A percentile compares a stretch with the other conserved stretches of the same genome.
These are phyloP conservation scores for Hemisphaericaspora lyxosophila DNA, from an alignment of 1,139 yeast species.

Conservation along the genomic window DNA sequence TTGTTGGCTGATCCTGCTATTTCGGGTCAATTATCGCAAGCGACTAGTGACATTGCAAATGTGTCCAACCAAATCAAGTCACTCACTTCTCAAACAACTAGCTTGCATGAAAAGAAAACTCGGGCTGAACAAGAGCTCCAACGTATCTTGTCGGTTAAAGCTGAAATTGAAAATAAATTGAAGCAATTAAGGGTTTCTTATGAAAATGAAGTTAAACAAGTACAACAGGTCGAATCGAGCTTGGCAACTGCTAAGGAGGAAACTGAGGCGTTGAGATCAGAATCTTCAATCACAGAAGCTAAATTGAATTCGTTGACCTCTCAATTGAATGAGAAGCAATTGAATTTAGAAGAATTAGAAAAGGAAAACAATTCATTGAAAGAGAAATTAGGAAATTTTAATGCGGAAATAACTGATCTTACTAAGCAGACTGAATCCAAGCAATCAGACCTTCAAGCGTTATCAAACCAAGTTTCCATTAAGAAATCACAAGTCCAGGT, in stretches of 20 bases:
- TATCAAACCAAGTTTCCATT: slow-evolving; percentile 63
- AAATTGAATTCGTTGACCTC: slow-evolving; percentile 70
- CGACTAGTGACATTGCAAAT: slow-evolving; percentile 85
- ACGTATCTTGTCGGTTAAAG: slow-evolving; percentile 61
- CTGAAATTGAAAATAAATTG: slow-evolving; percentile 71
- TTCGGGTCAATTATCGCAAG: slow-evolving; percentile 69
- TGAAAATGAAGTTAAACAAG: slow-evolving; percentile 77
- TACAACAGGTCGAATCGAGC: slow-evolving; percentile 63
- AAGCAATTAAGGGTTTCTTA: slow-evolving; percentile 66
- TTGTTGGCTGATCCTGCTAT: slow-evolving; percentile 54
- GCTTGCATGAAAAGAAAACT: slow-evolving; percentile 66
- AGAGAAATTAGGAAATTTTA: slow-evolving; percentile 65
- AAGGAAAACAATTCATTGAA: slow-evolving; percentile 63
- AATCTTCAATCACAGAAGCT: slow-evolving; percentile 79
- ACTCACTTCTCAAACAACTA: slow-evolving; percentile 70
- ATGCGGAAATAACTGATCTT: slow-evolving; percentile 63
- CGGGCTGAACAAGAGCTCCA: slow-evolving; percentile 76
- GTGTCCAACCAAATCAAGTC: slow-evolving; percentile 83
- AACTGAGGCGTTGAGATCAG: slow-evolving; percentile 70
- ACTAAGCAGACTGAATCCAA: slow-evolving; percentile 55
- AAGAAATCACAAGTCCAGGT: slow-evolving; percentile 69
- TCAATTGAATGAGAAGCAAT: slow-evolving; percentile 62
- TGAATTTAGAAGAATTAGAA: slow-evolving; percentile 62
- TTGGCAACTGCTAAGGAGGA: slow-evolving; percentile 64
- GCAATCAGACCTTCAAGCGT: slow-evolving; percentile 55